Percentiles rank a stretch among this genome's conserved stretches.
Conservation (phyloP, 805 yeast genomes). For the Teunomyces kruisii region DNA sequence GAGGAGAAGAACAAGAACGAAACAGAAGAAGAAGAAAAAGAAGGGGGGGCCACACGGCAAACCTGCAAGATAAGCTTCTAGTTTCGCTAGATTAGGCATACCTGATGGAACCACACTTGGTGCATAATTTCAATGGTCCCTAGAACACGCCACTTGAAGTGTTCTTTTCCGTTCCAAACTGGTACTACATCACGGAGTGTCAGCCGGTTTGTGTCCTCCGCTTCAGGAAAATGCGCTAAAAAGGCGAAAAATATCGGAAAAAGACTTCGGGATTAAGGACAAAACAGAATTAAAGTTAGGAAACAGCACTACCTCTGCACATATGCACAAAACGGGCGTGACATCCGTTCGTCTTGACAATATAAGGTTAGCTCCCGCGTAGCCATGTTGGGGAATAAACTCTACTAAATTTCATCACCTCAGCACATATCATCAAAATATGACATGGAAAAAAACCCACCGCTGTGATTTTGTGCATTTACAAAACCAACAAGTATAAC, state of each 20-base stretch:
- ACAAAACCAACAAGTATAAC: too few species aligned
- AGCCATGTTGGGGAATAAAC: background rate
- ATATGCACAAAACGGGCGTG: constrained; percentile 1
- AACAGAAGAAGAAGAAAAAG: too few species aligned
- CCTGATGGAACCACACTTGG: background rate
- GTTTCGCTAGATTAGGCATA: too few species aligned
- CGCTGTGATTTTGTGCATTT: background rate
- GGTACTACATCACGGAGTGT: background rate
- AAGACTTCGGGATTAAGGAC: constrained; percentile 1
- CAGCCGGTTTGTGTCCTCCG: background rate
- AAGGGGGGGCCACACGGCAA: too few species aligned
- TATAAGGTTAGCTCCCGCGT: background rate
- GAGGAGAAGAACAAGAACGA: too few species aligned
- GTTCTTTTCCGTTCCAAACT: background rate
- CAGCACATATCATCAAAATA: background rate
- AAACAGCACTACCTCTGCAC: constrained; percentile 2
- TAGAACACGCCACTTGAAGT: background rate
- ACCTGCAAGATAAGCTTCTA: too few species aligned
- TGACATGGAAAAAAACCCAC: background rate
- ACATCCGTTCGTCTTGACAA: constrained; percentile 1
- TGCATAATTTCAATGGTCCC: background rate
- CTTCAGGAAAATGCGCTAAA: constrained; percentile 1
- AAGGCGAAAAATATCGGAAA: background rate
- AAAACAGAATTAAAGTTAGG: background rate
- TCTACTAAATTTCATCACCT: background rate